These are phyloP conservation scores for Linnemannia zychae DNA, from an alignment of 192 early-diverging fungal species.

Conservation along the genomic window DNA sequence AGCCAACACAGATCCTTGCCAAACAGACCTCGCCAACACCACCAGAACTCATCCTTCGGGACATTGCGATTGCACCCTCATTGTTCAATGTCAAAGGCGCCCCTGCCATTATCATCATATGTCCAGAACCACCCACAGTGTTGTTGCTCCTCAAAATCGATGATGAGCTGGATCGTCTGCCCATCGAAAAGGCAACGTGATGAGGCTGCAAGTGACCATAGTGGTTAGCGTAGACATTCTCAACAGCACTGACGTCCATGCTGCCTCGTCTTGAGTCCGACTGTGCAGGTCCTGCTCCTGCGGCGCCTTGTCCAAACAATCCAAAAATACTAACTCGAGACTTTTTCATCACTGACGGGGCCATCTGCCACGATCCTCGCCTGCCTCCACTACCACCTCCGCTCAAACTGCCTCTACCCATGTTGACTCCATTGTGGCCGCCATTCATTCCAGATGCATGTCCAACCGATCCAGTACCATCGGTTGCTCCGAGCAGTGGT, in stretches of 20 bases:
- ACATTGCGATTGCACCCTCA: conserved; percentile 40
- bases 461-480: conserved; percentile 23
- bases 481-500: background rate
- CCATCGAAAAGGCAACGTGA: conserved; percentile 28
- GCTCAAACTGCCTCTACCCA: conserved; percentile 26
- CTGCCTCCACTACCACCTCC: conserved; percentile 39
- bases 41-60: conserved; percentile 51
- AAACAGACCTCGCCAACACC: conserved; percentile 51
- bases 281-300: background rate
- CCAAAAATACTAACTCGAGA: conserved; percentile 51
- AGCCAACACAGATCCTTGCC: conserved; percentile 53
- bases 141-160: conserved; percentile 32
- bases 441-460: conserved; percentile 15
- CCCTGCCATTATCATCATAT: conserved; percentile 24
- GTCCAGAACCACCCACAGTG: conserved; percentile 14
- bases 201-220: conserved; percentile 31
- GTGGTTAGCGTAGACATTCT: conserved; percentile 24
- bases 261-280: conserved; percentile 49
- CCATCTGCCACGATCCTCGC: conserved; percentile 44
- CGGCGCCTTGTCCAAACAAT: conserved; percentile 20
- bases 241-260: conserved; percentile 19
- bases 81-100: background rate
- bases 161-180: conserved; percentile 43
- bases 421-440: conserved; percentile 8
- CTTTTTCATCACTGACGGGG: conserved; percentile 24